Evolutionary conservation across 164 flowering plant species (phyloP), one percentile per base, ranked within the genome.

Genomic region (Chimonanthus praecox): DNA sequence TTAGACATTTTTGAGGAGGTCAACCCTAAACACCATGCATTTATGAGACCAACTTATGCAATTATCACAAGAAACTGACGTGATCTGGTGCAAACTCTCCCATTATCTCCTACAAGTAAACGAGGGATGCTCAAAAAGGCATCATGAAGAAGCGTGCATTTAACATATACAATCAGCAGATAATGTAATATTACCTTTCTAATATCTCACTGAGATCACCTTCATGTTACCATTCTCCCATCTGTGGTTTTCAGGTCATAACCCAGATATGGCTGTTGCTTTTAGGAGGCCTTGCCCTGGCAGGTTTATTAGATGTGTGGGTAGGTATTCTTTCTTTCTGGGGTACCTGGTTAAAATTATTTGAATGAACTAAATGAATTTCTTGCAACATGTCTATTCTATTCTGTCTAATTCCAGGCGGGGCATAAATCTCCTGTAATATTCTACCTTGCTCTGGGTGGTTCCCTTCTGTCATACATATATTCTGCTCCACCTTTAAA

Each of bases 401-500:
- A 45, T 50, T 21, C 78, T 74, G 6, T 58, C 77, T 72, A 73
- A 68, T 72, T 78, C 61, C 84, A 95, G 98, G 98, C 98, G 72
- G 98, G 96, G 69, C 99, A 93, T 83, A 79, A 85, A 67, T 84
- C 83, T 69, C 99, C 98, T 44, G 81, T 76, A 71, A 50, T 95
- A 20, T 90, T 95, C 77, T 93, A 86, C 83, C 93, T 95, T 75
- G 98, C 99, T 76, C 13, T 95, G 78, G 98, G 98, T 78, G 98
- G 99, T 75, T 93, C 98, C 21, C 81, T 95, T 73, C 66, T 93
- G 46, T 91, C 98, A 18, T 93, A 90, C 80, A 85, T 93, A 80
- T 95, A 95, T 75, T 95, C 99, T 60, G 98, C 99, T 74, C 99
- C 99, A 64, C 98, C 99, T 72, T 67, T 95, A 49, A 95, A 95